Evolutionary conservation across 1,284 basidiomycete genomes (phyloP).

Genomic region (Papiliotrema laurentii): DNA sequence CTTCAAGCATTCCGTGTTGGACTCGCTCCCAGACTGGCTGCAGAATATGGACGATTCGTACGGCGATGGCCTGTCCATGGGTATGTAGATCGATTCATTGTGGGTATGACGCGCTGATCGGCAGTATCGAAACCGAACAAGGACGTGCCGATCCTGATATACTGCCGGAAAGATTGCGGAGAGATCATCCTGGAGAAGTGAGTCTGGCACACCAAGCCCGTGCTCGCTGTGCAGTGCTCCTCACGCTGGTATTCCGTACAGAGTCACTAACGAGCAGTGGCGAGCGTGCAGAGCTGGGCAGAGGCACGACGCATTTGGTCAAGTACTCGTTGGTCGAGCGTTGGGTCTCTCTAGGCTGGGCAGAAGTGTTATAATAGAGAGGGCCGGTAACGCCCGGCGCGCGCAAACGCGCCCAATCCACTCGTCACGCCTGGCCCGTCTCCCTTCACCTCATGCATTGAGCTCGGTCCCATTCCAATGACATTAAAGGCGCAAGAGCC

Average conservation of each 20-base stretch:
- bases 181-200: conserved; percentile 69
- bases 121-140: conserved; percentile 71
- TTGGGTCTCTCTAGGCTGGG: conserved; percentile 44
- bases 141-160: conserved; percentile 69
- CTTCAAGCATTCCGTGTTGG: conserved; percentile 67
- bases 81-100: conserved; percentile 51
- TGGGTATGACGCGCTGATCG: neutral
- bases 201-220: conserved; percentile 10
- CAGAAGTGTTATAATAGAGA: conserved; percentile 42
- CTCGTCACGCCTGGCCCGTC: too few relatives aligned
- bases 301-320: conserved; percentile 47
- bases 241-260: too few relatives aligned
- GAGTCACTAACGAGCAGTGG: conserved; percentile 30
- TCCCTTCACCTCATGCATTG: too few relatives aligned
- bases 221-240: neutral
- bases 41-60: conserved; percentile 65
- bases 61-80: conserved; percentile 64
- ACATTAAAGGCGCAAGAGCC: too few relatives aligned
- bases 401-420: too few relatives aligned
- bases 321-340: conserved; percentile 43
- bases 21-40: conserved; percentile 69
- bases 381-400: too few relatives aligned
- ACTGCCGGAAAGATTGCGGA: conserved; percentile 65
- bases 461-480: too few relatives aligned
- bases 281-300: conserved; percentile 35